Base-by-base conservation (phyloP, 495 filamentous ascomycete genomes). In the Podospora pseudoanserina region DNA sequence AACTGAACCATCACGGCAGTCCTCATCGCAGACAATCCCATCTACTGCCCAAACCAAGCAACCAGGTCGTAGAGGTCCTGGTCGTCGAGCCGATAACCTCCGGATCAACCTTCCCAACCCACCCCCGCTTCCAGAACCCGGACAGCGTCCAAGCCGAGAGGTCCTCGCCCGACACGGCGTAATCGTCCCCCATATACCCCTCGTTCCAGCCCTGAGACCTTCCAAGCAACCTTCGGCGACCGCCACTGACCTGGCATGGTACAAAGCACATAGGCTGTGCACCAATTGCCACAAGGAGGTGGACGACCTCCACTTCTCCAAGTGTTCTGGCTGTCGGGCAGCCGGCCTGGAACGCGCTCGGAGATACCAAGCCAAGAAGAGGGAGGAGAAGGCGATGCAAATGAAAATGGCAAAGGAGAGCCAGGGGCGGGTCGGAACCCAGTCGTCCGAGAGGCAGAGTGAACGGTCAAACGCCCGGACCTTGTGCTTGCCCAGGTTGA, bases 281-380 rank as follows among this genome's bases (percentile, higher is more conserved):
- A 49, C 32, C 18, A 63, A 63, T 19, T 63, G 61, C 61, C 61
- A 19, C 18, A 28, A 49, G n/a, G 4, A 7, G 11, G 30, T 63
- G 4, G 32, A 63, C 32, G 61, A 63, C 61, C 61, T 27, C 18
- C 2, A 44, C 2, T 49, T 39, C 30, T 28, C 61, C 19, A 32
- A 28, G 32, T 63, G 61, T n/a, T 7, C 16, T 18, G 9, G 1
- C 16, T 63, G 61, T n/a, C 61, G 61, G 9, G 16, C 15, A n/a
- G 30, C 30, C 19, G 19, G 34, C 0, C 19, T 39, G n/a, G 32
- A 23, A 6, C 6, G 30, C 49, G 61, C 32, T 1, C 49, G 49
- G 32, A 28, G 61, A 23, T 63, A 63, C 32, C 61, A 63, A 18
- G 61, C 61, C 11, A 63, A 6, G n/a, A 18, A 26, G 30, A 63